Evolutionary conservation across 441 rosid genomes (phyloP).

Genomic region (Viola pubescens): DNA sequence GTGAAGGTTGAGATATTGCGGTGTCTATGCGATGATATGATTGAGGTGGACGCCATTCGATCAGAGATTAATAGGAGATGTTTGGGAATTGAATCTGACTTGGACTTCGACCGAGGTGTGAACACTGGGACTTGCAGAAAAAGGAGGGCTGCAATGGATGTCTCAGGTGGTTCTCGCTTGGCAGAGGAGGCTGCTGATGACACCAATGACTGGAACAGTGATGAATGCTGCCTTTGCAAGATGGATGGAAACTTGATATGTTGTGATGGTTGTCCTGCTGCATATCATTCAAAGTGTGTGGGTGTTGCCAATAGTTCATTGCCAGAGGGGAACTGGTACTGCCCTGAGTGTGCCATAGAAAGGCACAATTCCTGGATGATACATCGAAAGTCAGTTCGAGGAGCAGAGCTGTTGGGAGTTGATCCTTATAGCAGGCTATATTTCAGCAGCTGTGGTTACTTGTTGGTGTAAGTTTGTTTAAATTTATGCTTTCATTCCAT

Average conservation of each 20-base stretch:
- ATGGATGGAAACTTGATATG: conserved; percentile 93
- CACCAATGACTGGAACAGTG: conserved; percentile 50
- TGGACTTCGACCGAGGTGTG: conserved; percentile 51
- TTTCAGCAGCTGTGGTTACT: conserved; percentile 81
- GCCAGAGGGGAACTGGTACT: conserved; percentile 93
- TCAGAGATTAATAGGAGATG: conserved; percentile 72
- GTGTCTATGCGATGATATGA: conserved; percentile 67
- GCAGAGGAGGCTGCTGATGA: conserved; percentile 40
- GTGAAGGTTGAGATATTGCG: conserved; percentile 73
- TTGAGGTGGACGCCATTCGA: conserved; percentile 65
- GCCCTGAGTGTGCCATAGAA: conserved; percentile 75
- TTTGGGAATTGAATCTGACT: conserved; percentile 51
- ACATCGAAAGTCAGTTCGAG: conserved; percentile 55
- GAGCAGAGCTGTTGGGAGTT: conserved; percentile 71
- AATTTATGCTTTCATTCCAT: background rate
- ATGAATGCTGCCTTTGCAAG: conserved; percentile 93
- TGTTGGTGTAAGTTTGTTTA: conserved; percentile 77
- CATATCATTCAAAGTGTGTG: conserved; percentile 90
- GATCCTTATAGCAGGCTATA: conserved; percentile 68
- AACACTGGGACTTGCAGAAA: conserved; percentile 40
- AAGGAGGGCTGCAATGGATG: conserved; percentile 54
- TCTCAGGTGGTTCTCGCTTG: conserved; percentile 44
- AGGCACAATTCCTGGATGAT: conserved; percentile 50
- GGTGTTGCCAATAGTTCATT: conserved; percentile 68
- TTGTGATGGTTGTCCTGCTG: conserved; percentile 97